Base-by-base conservation (phyloP, 1,284 basidiomycete species). In the Cutaneotrichosporon dermatis region DNA sequence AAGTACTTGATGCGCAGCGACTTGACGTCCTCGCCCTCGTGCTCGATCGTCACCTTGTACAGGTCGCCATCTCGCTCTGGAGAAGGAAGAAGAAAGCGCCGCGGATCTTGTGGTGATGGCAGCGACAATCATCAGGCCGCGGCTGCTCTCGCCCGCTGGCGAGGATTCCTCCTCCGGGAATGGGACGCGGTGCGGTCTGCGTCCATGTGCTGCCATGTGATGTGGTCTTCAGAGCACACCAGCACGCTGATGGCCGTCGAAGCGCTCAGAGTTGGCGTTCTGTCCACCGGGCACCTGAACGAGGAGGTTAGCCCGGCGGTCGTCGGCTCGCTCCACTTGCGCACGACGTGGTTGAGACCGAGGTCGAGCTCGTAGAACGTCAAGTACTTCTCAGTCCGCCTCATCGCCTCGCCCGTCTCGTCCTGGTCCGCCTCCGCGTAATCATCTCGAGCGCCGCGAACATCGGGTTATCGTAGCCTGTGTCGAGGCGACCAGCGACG, bases 31-130 rank as follows among this genome's bases (percentile, higher is more conserved):
- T 97, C 92, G 60, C 92, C 92, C 73, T 93, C 88, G 69, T 96
- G 92, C 65, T 97, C 93, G 69, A 98, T 95, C 4, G 90, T 96
- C 59, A 96, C 90, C 74, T 98, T 97, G 82, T 88, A 96, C 52
- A 98, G 77, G 73, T 98, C 94, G 2, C 93, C 94, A 66, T 95
- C 91, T 98, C 94, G 64, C 87, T 91, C 82, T 97, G 94, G 48
- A 96, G 80, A 25, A 98, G 80, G 82, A 97, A 97, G 82, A 98
- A 98, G 82, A 98, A 98, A 1, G 92, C 91, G 34, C 94, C 93
- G 92, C 94, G 93, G 90, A 97, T 96, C 80, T 96, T 96, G 83
- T 98, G 93, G 97, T 95, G 55, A 96, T 93, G 4, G 90, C 90
- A 36, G 91, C 82, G 0, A 88, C 88, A 61, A 98, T 94, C 70